Base-by-base conservation (phyloP, 1,284 basidiomycete species). In the Trichosporon asahii region DNA sequence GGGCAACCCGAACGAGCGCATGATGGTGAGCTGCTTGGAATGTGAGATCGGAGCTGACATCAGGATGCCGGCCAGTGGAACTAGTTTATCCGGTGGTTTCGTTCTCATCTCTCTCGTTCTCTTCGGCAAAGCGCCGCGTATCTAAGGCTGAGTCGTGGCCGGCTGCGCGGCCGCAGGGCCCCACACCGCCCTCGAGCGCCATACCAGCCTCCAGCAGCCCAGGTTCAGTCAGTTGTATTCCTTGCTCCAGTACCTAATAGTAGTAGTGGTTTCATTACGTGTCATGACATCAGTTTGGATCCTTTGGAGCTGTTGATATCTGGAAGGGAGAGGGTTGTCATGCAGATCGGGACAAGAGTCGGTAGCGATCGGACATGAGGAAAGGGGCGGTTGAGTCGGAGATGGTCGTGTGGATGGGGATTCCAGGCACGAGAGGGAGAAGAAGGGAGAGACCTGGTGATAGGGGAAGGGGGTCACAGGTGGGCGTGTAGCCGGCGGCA, bases 11-110 rank as follows among this genome's bases (percentile, higher is more conserved):
- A 74, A 80, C 29, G 77, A 79, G 61, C 70, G 80, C 25, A 73
- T 82, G 78, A 82, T 82, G 81, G 81, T 82, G 74, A 71, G 81
- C 77, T 64, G 12, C 53, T 21, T 29, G 18, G 18, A 3, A 12
- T 33, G 11, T n/a, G n/a, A n/a, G 40, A 33, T 9, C 31, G 9
- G 6, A 12, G 60, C 67, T 72, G 60, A 67, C 72, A 11, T 6
- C 68, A 73, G 72, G 72, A 73, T 23, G 65, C 68, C 8, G 72
- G 72, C 3, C 70, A 73, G 67, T 73, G 70, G 68, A 73, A 73
- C 65, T 73, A 70, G 64, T 21, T 23, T 4, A 2, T 18, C 46
- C 31, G 6, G 11, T 37, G 11, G 7, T 37, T 12, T 37, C 11
- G 35, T 37, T 37, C 35, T 44, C 40, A 18, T 44, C n/a, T n/a